phyloP scores from a whole-genome alignment of 164 flowering plant species.

The Liriodendron chinense region DNA sequence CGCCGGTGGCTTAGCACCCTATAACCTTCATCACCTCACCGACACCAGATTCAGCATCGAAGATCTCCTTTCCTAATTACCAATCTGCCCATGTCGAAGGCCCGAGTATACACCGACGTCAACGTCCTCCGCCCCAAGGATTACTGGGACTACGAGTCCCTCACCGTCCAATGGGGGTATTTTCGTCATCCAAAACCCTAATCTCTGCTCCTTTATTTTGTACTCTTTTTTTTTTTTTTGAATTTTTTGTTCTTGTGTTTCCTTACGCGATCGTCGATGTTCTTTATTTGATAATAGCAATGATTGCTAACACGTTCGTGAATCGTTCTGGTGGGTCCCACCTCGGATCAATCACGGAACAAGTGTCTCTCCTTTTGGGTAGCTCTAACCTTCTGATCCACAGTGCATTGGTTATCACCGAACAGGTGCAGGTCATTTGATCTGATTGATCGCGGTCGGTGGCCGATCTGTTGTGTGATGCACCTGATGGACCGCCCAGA shows the following conservation, averaged over 20 bases:
- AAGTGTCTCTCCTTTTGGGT: no score
- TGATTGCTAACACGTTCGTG: background rate
- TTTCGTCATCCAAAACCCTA: background rate
- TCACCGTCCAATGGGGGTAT: conserved; percentile 81
- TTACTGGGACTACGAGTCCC: conserved; percentile 78
- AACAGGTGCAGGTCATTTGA: no score
- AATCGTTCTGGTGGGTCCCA: no score
- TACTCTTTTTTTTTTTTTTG: background rate
- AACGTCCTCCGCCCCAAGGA: conserved; percentile 67
- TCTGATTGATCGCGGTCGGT: background rate
- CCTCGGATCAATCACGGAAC: no score
- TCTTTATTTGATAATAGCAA: background rate
- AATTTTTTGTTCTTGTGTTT: background rate
- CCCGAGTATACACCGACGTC: conserved; percentile 67
- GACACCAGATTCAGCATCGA: background rate
- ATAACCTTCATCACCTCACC: conserved; percentile 8
- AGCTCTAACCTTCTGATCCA: no score
- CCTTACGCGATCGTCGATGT: background rate
- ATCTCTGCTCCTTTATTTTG: background rate
- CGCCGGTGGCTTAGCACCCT: conserved; percentile 40
- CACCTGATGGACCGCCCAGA: background rate
- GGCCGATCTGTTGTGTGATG: background rate
- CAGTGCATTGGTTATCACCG: no score
- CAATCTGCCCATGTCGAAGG: conserved; percentile 35
- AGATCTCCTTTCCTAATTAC: background rate